phyloP scores from a whole-genome alignment of 495 filamentous ascomycete species.

The Lindgomyces ingoldianus region DNA sequence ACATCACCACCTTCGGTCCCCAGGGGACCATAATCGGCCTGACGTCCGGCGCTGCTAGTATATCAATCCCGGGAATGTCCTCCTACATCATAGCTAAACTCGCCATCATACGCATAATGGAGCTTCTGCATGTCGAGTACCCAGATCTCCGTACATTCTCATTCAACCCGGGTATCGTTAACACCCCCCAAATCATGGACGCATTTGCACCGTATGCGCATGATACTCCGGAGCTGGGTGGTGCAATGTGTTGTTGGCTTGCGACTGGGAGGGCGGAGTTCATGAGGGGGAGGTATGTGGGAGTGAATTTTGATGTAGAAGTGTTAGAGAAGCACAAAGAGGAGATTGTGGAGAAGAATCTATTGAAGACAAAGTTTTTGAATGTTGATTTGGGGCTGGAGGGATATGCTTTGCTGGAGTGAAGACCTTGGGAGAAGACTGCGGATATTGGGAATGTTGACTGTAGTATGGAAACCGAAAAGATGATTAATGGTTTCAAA shows the following conservation, averaged over 20 bases:
- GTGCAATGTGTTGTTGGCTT: neutral
- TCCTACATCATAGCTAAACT: constrained; percentile 10
- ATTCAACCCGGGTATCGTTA: constrained; percentile 9
- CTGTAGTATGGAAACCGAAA: neutral
- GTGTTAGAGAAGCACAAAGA: neutral
- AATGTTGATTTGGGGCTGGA: neutral
- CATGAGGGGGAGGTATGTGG: neutral
- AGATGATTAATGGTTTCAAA: too few relatives aligned
- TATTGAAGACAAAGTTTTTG: neutral
- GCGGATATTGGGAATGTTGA: neutral
- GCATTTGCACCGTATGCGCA: neutral
- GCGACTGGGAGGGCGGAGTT: neutral
- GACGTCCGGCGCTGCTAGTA: neutral
- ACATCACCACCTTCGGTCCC: constrained; percentile 4
- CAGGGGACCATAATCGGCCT: neutral
- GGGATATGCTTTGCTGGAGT: neutral
- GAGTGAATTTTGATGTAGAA: constrained; percentile 3
- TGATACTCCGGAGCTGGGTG: neutral
- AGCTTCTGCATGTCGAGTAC: neutral
- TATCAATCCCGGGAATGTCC: constrained; percentile 1
- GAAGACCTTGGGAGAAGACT: neutral
- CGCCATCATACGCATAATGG: neutral
- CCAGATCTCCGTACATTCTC: constrained; percentile 3
- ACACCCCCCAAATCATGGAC: neutral
- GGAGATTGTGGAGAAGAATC: neutral